Evolutionary conservation across 2,329 filamentous ascomycete genomes (phyloP).

Genomic region (Penicillium hesseltinei): DNA sequence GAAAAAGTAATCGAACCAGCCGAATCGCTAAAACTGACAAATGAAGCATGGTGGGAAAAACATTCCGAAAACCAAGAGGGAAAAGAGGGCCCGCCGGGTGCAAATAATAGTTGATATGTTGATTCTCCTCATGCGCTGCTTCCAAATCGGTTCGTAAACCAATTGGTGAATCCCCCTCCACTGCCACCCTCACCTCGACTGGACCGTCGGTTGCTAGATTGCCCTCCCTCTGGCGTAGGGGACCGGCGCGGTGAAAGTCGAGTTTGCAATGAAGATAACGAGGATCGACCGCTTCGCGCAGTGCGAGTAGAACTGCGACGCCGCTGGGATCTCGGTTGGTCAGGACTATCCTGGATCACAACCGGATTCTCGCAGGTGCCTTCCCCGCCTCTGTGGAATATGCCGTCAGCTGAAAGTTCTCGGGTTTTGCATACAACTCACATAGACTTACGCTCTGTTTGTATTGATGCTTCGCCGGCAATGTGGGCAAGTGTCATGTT

Average conservation of each 20-base stretch:
- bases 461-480: conserved; percentile 43
- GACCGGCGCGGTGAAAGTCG: conserved; percentile 4
- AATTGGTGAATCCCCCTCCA: conserved; percentile 27
- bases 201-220: conserved; percentile 12
- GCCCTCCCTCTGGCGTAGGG: conserved; percentile 8
- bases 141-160: conserved; percentile 28
- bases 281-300: conserved; percentile 17
- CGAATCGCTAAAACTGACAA: conserved; percentile 5
- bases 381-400: conserved; percentile 16
- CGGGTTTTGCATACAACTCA: background rate
- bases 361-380: conserved; percentile 22
- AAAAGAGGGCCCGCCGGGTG: background rate
- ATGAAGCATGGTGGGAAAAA: background rate
- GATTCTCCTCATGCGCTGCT: conserved; percentile 7
- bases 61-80: background rate
- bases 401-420: conserved; percentile 10
- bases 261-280: conserved; percentile 16
- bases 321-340: conserved; percentile 5
- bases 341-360: conserved; percentile 18
- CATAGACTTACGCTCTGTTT: conserved; percentile 23
- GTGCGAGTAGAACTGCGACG: conserved; percentile 12
- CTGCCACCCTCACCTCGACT: conserved; percentile 15
- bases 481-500: conserved; percentile 86
- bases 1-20: background rate
- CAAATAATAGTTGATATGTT: conserved; percentile 4